Percentiles rank a stretch among this genome's conserved stretches.
phyloP scores from a whole-genome alignment of 2,329 filamentous ascomycete genomes.

The Exserohilum rostratum region DNA sequence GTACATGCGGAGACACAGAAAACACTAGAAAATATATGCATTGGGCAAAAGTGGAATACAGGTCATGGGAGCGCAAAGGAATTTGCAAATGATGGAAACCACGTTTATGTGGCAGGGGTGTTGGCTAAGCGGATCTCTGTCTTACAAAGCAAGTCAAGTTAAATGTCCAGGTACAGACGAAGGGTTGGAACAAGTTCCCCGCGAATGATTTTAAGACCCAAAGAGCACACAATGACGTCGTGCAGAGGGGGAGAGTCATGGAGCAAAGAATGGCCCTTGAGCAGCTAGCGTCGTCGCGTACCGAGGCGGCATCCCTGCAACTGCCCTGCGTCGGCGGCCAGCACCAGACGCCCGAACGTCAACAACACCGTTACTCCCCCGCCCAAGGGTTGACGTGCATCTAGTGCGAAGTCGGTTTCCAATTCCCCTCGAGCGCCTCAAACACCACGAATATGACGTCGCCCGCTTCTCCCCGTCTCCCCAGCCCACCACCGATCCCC shows the following conservation, averaged over 20 bases:
- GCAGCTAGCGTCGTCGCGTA: conserved; percentile 11
- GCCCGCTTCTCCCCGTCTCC: conserved; percentile 78
- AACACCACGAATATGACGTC: conserved; percentile 28
- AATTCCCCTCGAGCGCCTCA: background rate
- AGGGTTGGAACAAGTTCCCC: background rate
- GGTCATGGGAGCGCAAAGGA: background rate
- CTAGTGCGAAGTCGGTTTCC: background rate
- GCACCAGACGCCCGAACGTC: conserved; percentile 15
- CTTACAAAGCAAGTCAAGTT: background rate
- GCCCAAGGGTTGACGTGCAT: background rate
- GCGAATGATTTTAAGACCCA: background rate
- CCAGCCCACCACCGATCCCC: conserved; percentile 90
- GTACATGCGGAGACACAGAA: background rate
- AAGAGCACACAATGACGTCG: conserved; percentile 9
- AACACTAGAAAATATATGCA: background rate
- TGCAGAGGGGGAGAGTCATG: conserved; percentile 11
- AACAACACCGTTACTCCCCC: conserved; percentile 19
- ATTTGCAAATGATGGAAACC: background rate
- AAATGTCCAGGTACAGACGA: background rate
- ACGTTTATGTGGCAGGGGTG: background rate
- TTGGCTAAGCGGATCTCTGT: background rate
- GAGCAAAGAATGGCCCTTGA: conserved; percentile 7
- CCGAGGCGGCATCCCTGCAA: conserved; percentile 15
- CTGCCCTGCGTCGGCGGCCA: conserved; percentile 21
- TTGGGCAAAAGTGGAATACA: background rate